These are phyloP conservation scores for Dinochytrium kinnereticum DNA, from an alignment of 371 early-diverging fungal genomes.

Conservation along the genomic window DNA sequence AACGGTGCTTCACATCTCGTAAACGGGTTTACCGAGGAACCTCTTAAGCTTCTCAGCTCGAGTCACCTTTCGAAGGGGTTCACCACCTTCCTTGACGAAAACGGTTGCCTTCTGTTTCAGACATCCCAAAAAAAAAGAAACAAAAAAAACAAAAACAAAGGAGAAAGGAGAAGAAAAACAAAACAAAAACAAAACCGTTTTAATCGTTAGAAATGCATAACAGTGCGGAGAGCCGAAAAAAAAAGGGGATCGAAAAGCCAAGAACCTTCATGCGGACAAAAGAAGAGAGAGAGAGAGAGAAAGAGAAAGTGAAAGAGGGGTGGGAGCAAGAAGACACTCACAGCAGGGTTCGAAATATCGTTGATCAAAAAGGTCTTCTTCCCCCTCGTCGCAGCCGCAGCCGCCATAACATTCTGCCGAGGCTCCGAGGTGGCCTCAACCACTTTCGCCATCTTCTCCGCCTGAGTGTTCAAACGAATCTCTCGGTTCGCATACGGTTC, in stretches of 20 bases:
- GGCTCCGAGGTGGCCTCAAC: no score
- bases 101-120: background rate
- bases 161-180: no score
- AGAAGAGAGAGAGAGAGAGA: no score
- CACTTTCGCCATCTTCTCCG: constrained; percentile 40
- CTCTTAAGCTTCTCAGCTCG: background rate
- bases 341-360: background rate
- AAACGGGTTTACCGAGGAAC: background rate
- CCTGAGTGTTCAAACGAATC: constrained; percentile 45
- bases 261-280: no score
- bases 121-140: background rate
- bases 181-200: no score
- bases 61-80: background rate
- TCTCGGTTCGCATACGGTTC: constrained; percentile 73
- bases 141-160: no score
- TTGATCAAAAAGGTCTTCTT: background rate
- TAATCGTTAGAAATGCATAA: no score
- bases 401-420: background rate
- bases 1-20: background rate
- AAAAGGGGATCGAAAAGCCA: no score
- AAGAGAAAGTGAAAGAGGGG: background rate
- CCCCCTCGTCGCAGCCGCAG: background rate
- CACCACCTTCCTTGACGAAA: background rate
- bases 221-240: no score
- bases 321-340: background rate